Conservation (phyloP, 2,329 filamentous ascomycete genomes). For the Lizonia empirigonia region DNA sequence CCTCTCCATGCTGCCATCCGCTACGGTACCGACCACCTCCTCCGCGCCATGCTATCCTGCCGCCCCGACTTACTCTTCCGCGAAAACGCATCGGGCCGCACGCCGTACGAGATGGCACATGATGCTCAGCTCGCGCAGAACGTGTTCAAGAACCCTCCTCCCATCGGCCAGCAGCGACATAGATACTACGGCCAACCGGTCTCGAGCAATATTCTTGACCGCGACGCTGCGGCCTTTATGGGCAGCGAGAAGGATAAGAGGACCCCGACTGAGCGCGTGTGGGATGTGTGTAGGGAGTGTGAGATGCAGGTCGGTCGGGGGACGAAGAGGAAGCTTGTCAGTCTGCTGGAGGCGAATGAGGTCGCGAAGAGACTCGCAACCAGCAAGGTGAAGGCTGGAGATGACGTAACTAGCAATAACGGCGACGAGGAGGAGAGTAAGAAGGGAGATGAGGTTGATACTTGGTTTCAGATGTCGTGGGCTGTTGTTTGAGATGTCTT, state of each 20-base stretch:
- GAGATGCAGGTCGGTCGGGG: slow-evolving; percentile 28
- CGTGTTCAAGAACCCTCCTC: slow-evolving; percentile 31
- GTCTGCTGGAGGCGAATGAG: slow-evolving; percentile 65
- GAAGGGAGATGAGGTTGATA: slow-evolving; percentile 18
- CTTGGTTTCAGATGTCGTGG: too few relatives aligned
- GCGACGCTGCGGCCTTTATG: slow-evolving; percentile 27
- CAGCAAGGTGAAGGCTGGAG: slow-evolving; percentile 28
- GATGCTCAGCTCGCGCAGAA: slow-evolving; percentile 56
- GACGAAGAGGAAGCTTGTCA: slow-evolving; percentile 60
- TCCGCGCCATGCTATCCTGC: slow-evolving; percentile 58
- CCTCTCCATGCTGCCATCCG: slow-evolving; percentile 64
- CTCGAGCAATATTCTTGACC: slow-evolving; percentile 8
- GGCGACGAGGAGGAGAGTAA: slow-evolving; percentile 43
- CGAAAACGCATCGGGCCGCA: slow-evolving; percentile 78
- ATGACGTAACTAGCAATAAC: slow-evolving; percentile 60
- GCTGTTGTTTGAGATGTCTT: too few relatives aligned
- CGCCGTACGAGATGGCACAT: slow-evolving; percentile 70
- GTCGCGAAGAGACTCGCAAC: slow-evolving; percentile 59
- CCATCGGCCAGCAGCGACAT: not conserved
- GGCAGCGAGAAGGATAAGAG: slow-evolving; percentile 9
- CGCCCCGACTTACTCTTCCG: slow-evolving; percentile 66
- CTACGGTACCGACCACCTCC: slow-evolving; percentile 46
- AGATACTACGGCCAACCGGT: not conserved
- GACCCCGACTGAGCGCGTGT: slow-evolving; percentile 34
- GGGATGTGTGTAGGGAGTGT: slow-evolving; percentile 46